These are phyloP conservation scores for Otatea glauca DNA, from an alignment of 176 grass and related monocot species.

Conservation along the genomic window DNA sequence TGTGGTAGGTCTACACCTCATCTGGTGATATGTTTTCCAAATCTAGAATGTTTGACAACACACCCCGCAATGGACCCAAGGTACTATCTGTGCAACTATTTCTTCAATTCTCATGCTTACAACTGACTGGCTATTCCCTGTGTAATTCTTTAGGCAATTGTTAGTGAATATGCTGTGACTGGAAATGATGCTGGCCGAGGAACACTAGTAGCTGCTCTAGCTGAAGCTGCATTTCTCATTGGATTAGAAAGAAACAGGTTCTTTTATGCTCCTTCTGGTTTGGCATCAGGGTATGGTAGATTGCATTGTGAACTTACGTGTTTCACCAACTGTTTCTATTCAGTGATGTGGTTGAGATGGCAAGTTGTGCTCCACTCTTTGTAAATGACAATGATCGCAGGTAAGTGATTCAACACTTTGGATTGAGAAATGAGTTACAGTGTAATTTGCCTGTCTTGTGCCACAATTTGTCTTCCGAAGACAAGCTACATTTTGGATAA, in stretches of 20 bases:
- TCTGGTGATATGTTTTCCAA: slow-evolving; percentile 83
- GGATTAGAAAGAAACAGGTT: slow-evolving; percentile 94
- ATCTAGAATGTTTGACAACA: slow-evolving; percentile 73
- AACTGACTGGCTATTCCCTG: slow-evolving; percentile 23
- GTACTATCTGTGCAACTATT: slow-evolving; percentile 36
- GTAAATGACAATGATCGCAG: slow-evolving; percentile 83
- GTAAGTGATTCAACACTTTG: slow-evolving; percentile 45
- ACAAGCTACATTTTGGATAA: slow-evolving; percentile 21
- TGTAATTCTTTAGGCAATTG: slow-evolving; percentile 70
- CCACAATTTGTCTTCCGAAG: neutral
- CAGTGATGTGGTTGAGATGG: slow-evolving; percentile 95
- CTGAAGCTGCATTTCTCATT: slow-evolving; percentile 89
- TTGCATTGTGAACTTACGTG: slow-evolving; percentile 17
- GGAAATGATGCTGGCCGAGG: slow-evolving; percentile 84
- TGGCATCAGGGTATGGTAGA: neutral
- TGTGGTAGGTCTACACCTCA: slow-evolving; percentile 81
- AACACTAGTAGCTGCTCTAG: slow-evolving; percentile 86
- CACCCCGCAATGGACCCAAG: slow-evolving; percentile 67
- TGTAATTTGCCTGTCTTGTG: slow-evolving; percentile 29
- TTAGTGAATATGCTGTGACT: slow-evolving; percentile 98
- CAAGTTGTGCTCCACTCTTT: slow-evolving; percentile 92
- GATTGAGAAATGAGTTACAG: neutral
- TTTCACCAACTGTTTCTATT: slow-evolving; percentile 44
- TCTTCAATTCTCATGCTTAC: slow-evolving; percentile 16
- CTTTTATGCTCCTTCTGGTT: neutral